Evolutionary conservation across 2,329 filamentous ascomycete genomes (phyloP), one percentile per base, ranked within the genome.

Genomic region (Kalmusia sp.): DNA sequence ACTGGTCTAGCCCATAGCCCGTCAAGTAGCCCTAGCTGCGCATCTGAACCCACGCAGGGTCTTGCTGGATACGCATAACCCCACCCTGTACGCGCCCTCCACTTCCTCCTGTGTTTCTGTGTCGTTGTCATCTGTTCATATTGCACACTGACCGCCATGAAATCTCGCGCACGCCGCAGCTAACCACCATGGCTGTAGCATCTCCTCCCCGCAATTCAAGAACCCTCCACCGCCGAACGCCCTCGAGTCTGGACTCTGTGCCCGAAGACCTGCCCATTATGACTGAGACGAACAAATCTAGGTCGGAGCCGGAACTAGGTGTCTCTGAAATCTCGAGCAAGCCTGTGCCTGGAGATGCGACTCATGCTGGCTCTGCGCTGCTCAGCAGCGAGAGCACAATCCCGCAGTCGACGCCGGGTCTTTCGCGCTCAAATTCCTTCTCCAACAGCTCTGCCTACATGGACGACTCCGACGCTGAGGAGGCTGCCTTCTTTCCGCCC

Each of bases 391-490:
- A 43, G 78, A 83, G 51, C 65, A 78, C 27, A 73, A 44, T 64
- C 51, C 67, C 76, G 2, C 72, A 71, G 4, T 72, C 77, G 37
- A 87, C 67, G 79, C 86, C 44, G 68, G 80, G 58, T 58, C 77
- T 92, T 41, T 96, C 92, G 6, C 86, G 92, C 54, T 89, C 90
- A 50, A 82, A 84, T 14, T 96, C 92, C 14, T 92, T 92, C 73
- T 92, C 91, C n/a, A 87, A 86, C 43, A 92, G 87, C 74, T 92
- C 88, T 72, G 88, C 87, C n/a, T 92, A 92, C 67, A 90, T 95
- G 52, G 91, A 95, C 64, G 92, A 78, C 33, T 95, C 91, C 84
- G 92, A 96, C 58, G 66, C 90, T 84, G 92, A 96, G 55, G 67
- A 73, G 31, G 63, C 62, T 25, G 61, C 70, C 54, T 72, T 73